phyloP scores from a whole-genome alignment of 495 filamentous ascomycete genomes.

The Hypoxylon trugodes region DNA sequence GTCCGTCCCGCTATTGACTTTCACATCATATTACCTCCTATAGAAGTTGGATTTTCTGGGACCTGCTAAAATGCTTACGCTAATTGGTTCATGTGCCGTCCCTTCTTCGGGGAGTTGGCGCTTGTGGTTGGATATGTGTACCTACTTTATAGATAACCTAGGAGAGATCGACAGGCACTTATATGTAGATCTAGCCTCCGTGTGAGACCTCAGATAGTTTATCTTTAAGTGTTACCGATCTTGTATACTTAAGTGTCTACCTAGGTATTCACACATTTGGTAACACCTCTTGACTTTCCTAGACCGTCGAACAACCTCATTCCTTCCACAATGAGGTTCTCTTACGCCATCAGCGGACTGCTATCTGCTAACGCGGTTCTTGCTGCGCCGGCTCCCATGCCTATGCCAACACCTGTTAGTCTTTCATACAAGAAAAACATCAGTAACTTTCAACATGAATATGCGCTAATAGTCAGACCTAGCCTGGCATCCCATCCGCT shows the following conservation, averaged over 20 bases:
- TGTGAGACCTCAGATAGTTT: neutral
- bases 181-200: neutral
- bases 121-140: constrained; percentile 10
- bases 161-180: constrained; percentile 3
- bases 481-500: constrained; percentile 68
- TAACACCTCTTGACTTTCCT: neutral
- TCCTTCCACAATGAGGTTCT: constrained; percentile 38
- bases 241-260: neutral
- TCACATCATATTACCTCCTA: constrained; percentile 13
- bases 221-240: constrained; percentile 9
- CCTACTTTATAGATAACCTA: neutral
- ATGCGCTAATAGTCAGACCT: neutral
- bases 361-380: constrained; percentile 40
- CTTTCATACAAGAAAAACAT: neutral
- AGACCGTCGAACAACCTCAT: neutral
- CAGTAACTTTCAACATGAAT: neutral
- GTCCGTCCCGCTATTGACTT: neutral
- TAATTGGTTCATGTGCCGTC: constrained; percentile 9
- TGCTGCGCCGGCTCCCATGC: constrained; percentile 42
- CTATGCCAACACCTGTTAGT: constrained; percentile 47
- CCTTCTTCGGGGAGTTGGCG: constrained; percentile 14
- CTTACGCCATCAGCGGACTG: constrained; percentile 25
- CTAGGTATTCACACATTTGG: neutral
- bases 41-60: neutral
- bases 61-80: constrained; percentile 12